Evolutionary conservation across 345 rosid genomes (phyloP).

Genomic region (Rhizophora mangle): DNA sequence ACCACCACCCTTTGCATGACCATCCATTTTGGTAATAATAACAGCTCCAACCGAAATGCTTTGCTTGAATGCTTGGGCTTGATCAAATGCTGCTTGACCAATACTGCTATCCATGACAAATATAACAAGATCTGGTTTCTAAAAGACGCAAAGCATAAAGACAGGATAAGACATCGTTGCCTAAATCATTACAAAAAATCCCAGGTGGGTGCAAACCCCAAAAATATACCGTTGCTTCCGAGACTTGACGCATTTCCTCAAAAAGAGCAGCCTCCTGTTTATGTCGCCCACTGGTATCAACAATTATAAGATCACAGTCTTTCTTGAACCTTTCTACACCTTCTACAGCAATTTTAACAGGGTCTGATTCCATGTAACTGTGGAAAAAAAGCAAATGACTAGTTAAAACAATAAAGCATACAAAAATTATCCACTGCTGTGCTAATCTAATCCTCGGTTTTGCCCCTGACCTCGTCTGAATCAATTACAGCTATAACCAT

Average conservation of each 20-base stretch:
- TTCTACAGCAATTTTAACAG: conserved; percentile 85
- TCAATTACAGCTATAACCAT: not conserved
- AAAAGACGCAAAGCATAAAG: conserved; percentile 21
- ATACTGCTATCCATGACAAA: conserved; percentile 97
- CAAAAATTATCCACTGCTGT: not conserved
- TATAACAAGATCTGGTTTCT: conserved; percentile 94
- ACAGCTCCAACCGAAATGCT: conserved; percentile 92
- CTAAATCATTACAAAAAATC: not conserved
- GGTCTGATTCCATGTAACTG: conserved; percentile 95
- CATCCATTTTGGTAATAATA: conserved; percentile 91
- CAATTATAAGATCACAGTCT: conserved; percentile 89
- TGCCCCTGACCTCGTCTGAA: not conserved
- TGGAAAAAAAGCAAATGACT: conserved; percentile 10
- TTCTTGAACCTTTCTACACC: conserved; percentile 89
- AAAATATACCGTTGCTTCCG: conserved; percentile 77
- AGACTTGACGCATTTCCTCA: conserved; percentile 98
- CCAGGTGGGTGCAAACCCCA: not conserved
- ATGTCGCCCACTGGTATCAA: conserved; percentile 95
- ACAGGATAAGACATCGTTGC: conserved; percentile 11
- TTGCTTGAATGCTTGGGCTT: conserved; percentile 92
- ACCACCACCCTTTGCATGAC: conserved; percentile 99
- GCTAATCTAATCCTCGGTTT: not conserved
- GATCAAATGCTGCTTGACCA: conserved; percentile 95
- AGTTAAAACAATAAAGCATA: not conserved
- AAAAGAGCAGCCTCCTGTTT: conserved; percentile 94